phyloP scores from a whole-genome alignment of 768 basidiomycete species.

The Mycena epipterygia region DNA sequence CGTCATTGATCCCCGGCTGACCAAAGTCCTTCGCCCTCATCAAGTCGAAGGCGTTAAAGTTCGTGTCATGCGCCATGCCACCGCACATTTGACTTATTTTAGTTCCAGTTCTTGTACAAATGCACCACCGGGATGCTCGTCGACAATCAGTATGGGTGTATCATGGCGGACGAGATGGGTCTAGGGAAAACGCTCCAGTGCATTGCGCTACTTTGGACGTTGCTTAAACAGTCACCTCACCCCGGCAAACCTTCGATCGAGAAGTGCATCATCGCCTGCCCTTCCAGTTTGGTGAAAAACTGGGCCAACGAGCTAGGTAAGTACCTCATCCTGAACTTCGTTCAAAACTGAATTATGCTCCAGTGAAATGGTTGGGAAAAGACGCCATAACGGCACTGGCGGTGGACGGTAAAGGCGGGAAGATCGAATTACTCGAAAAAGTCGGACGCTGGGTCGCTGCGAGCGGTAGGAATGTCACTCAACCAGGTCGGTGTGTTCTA shows the following conservation, averaged over 20 bases:
- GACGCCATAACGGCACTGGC: slow-evolving; percentile 87
- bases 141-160: slow-evolving; percentile 93
- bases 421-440: slow-evolving; percentile 81
- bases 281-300: slow-evolving; percentile 96
- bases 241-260: slow-evolving; percentile 91
- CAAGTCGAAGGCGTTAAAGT: slow-evolving; percentile 99
- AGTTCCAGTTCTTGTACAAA: slow-evolving; percentile 88
- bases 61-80: slow-evolving; percentile 36
- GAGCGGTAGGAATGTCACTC: slow-evolving; percentile 88
- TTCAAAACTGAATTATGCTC: neutral
- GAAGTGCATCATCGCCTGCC: slow-evolving; percentile 98
- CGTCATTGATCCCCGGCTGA: slow-evolving; percentile 92
- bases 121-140: slow-evolving; percentile 95
- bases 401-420: slow-evolving; percentile 93
- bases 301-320: slow-evolving; percentile 97
- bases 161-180: slow-evolving; percentile 99
- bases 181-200: slow-evolving; percentile 94
- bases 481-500: slow-evolving; percentile 77
- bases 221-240: slow-evolving; percentile 94
- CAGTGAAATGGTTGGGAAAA: slow-evolving; percentile 96
- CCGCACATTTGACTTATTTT: slow-evolving; percentile 13
- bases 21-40: slow-evolving; percentile 94
- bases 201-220: slow-evolving; percentile 94
- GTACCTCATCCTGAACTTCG: slow-evolving; percentile 39
- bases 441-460: slow-evolving; percentile 94